phyloP scores from a whole-genome alignment of 2,329 filamentous ascomycete genomes.

The Alternaria sp. region DNA sequence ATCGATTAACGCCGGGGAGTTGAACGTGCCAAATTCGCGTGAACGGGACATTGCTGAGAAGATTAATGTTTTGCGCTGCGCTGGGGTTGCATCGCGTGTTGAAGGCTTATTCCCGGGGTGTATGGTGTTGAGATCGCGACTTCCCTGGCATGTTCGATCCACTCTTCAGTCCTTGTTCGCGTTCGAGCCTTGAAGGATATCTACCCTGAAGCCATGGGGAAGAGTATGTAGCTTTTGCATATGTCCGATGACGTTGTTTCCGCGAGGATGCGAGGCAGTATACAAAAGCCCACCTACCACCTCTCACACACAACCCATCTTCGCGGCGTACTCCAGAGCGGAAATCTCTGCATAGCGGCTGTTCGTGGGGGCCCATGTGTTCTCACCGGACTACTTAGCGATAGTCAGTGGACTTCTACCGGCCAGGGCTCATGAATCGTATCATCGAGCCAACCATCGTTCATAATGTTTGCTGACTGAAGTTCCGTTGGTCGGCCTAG shows the following conservation, averaged over 20 bases:
- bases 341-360: neutral
- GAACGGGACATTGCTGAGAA: neutral
- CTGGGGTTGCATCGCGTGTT: neutral
- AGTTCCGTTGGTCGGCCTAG: slow-evolving; percentile 4
- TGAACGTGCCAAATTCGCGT: neutral
- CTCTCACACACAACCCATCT: neutral
- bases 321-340: neutral
- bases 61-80: neutral
- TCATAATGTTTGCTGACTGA: slow-evolving; percentile 7
- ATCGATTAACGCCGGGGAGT: neutral
- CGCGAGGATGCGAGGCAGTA: neutral
- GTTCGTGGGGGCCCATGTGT: neutral
- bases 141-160: neutral
- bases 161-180: neutral
- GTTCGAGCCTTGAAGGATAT: neutral
- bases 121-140: neutral
- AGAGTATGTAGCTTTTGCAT: neutral
- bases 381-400: neutral
- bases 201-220: neutral
- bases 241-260: neutral
- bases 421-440: neutral
- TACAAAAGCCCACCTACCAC: neutral
- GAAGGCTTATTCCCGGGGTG: neutral
- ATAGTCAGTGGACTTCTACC: neutral
- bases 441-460: neutral